Evolutionary conservation across 352 stramenopile genomes (phyloP).

Genomic region (Phytopythium sindhum): DNA sequence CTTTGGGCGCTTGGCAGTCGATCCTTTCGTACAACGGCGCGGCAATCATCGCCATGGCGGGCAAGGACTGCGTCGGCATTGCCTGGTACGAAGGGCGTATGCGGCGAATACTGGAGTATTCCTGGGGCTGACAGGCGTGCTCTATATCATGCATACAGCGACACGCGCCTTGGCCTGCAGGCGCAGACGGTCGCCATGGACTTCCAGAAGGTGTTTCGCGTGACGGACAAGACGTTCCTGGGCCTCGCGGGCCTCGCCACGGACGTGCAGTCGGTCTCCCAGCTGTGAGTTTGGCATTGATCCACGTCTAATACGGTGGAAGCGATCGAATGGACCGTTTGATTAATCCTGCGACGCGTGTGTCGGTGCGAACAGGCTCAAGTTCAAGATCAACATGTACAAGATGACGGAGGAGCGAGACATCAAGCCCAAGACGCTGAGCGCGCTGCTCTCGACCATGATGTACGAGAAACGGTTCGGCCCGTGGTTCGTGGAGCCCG

Average conservation of each 20-base stretch:
- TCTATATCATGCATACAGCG: constrained; percentile 41
- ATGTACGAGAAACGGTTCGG: constrained; percentile 99
- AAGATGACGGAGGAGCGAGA: constrained; percentile 98
- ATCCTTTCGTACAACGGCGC: constrained; percentile 98
- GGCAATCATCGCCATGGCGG: constrained; percentile 98
- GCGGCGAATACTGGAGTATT: neutral
- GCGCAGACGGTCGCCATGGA: constrained; percentile 96
- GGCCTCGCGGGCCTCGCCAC: constrained; percentile 97
- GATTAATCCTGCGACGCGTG: neutral
- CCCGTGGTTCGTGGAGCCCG: constrained; percentile 98
- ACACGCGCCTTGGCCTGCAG: constrained; percentile 96
- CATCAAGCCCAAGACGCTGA: constrained; percentile 98
- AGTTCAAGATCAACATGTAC: constrained; percentile 97
- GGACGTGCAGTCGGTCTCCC: constrained; percentile 97
- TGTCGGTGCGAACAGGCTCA: constrained; percentile 41
- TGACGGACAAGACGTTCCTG: constrained; percentile 95
- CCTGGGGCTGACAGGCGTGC: neutral
- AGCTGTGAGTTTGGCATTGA: constrained; percentile 50
- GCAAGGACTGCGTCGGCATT: constrained; percentile 99
- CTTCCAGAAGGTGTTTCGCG: constrained; percentile 99
- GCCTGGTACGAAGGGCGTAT: constrained; percentile 60
- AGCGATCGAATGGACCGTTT: neutral
- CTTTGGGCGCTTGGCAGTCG: constrained; percentile 28
- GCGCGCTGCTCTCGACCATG: constrained; percentile 93
- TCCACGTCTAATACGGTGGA: neutral